These are phyloP conservation scores for Penicillium sp. DNA, from an alignment of 2,329 filamentous ascomycete genomes.

Conservation along the genomic window DNA sequence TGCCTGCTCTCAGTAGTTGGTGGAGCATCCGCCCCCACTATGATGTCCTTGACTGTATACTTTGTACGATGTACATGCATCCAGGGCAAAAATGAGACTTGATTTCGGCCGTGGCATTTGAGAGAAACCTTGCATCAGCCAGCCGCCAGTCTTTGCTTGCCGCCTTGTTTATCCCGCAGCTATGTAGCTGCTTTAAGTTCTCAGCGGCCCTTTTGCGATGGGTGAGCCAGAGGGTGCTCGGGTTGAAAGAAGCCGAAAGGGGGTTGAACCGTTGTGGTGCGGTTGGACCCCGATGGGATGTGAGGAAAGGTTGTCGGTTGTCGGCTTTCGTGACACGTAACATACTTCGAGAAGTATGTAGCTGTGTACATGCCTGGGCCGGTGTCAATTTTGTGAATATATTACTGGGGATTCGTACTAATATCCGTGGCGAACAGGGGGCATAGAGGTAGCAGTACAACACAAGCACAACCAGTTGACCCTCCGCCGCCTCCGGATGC, in stretches of 20 bases:
- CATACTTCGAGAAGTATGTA: neutral
- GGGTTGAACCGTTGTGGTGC: neutral
- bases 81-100: neutral
- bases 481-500: no score
- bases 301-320: no score
- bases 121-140: neutral
- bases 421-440: neutral
- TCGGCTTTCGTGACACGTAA: neutral
- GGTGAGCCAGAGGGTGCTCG: neutral
- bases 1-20: neutral
- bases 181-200: neutral
- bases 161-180: neutral
- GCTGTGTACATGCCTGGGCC: neutral
- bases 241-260: neutral
- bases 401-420: neutral
- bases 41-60: neutral
- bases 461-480: neutral
- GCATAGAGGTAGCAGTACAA: neutral
- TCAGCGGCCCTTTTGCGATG: neutral
- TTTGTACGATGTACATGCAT: neutral
- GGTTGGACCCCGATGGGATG: neutral
- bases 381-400: neutral
- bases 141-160: neutral
- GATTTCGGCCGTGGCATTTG: neutral
- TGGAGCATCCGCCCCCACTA: neutral